These are phyloP conservation scores for Crithidia bombi DNA, from an alignment of 208 protist species.

Conservation along the genomic window DNA sequence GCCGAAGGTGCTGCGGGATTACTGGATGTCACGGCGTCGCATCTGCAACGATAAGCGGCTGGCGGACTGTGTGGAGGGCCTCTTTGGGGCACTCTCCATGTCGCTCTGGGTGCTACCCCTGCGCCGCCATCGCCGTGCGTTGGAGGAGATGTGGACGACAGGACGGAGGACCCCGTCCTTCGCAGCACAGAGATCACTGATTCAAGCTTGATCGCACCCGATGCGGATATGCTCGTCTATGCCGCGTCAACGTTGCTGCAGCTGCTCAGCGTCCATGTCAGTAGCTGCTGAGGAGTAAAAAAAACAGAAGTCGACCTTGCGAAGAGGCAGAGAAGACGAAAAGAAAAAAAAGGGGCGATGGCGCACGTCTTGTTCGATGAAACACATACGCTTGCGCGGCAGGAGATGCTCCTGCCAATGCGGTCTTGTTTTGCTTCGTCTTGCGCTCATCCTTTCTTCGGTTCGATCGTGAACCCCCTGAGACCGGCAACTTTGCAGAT, in stretches of 20 bases:
- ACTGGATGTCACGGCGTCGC: slow-evolving; percentile 26
- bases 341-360: no score
- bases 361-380: no score
- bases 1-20: slow-evolving; percentile 28
- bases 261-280: neutral
- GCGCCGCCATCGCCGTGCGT: neutral
- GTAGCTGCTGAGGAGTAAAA: neutral
- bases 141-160: neutral
- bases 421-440: slow-evolving; percentile 1
- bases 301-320: neutral
- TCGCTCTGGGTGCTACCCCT: slow-evolving; percentile 52
- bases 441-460: neutral
- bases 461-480: neutral
- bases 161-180: no score
- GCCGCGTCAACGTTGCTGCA: slow-evolving; percentile 33
- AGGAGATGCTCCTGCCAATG: no score
- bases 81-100: slow-evolving; percentile 56
- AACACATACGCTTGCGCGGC: no score
- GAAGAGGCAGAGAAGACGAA: no score
- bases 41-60: slow-evolving; percentile 45
- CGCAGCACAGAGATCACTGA: no score
- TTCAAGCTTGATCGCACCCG: neutral
- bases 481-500: no score
- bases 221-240: slow-evolving; percentile 28
- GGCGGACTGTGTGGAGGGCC: slow-evolving; percentile 54